Conservation (phyloP, 129 eudicot genomes). For the Arctium minus region DNA sequence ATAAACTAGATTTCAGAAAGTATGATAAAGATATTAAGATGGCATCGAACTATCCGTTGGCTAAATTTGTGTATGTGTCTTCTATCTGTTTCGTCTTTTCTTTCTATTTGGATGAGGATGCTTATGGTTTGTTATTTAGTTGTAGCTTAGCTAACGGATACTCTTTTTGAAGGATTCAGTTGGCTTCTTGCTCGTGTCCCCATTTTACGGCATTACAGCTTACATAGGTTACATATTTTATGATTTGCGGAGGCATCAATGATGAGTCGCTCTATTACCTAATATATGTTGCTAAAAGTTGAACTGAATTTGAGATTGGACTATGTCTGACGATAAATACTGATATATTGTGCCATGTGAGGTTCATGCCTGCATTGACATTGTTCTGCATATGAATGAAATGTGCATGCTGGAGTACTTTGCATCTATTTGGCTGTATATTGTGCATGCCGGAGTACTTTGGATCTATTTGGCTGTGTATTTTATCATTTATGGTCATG, state of each 20-base stretch:
- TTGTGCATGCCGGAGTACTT: not conserved
- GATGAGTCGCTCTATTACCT: not conserved
- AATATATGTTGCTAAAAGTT: not conserved
- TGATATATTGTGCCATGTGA: not conserved
- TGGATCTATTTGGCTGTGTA: not conserved
- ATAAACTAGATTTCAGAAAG: not conserved
- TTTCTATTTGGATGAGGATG: not conserved
- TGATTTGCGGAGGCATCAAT: not conserved
- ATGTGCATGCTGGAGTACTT: not conserved
- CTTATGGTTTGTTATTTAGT: not conserved
- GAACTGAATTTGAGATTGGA: not conserved
- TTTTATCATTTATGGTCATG: slow-evolving; percentile 8
- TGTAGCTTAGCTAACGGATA: not conserved
- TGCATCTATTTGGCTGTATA: no score
- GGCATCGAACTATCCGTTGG: not conserved
- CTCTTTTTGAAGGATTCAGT: not conserved
- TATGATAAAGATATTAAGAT: not conserved
- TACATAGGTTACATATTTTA: not conserved
- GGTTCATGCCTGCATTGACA: not conserved
- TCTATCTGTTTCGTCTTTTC: not conserved
- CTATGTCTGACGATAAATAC: not conserved
- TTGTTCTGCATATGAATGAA: not conserved
- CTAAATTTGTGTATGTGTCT: not conserved
- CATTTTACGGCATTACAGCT: not conserved
- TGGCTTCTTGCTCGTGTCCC: not conserved